Base-by-base conservation (phyloP, 495 filamentous ascomycete species). In the Gamarada debralockiae region DNA sequence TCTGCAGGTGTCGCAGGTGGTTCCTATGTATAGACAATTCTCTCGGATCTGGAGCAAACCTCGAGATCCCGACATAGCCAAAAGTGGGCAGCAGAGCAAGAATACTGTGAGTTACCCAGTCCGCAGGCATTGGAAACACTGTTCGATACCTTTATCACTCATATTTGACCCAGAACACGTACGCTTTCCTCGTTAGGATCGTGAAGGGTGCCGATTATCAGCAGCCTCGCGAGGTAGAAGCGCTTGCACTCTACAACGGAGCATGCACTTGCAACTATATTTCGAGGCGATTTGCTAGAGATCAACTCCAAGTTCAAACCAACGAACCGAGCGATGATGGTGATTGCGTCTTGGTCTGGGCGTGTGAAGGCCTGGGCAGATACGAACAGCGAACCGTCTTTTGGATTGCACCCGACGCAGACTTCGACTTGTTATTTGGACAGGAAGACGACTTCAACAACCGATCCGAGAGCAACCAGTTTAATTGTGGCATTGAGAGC, bases 281-380 rank as follows among this genome's bases (percentile, higher is more conserved):
- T 14, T 29, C 37, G 34, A n/a, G n/a, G n/a, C n/a, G 49, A 20
- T 52, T 52, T 36, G 49, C 49, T 17, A 37, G 25, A 14, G 49
- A 42, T 2, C 49, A 52, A 20, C 8, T 40, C 15, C 12, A 17
- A 17, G 6, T 40, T 9, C 40, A 13, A 3, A 3, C 20, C 40
- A 22, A 43, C 29, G 29, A 48, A 2, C 25, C 45, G 24, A 1
- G 10, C 27, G 22, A 47, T 25, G 18, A n/a, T 48, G 14, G 17
- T 18, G 15, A n/a, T 13, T 3, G 15, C 22, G 45, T 17, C 7
- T 15, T 48, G 12, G 15, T 22, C 7, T 48, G 45, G 45, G 15
- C 29, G 24, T 18, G 45, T 48, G 15, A 15, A 22, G 22, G 27
- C 17, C 29, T 48, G 17, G 8, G 27, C 15, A 48, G 45, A 18